Evolutionary conservation across 495 filamentous ascomycete genomes (phyloP), one percentile per base, ranked within the genome.

Genomic region (Recurvomyces mirabilis): DNA sequence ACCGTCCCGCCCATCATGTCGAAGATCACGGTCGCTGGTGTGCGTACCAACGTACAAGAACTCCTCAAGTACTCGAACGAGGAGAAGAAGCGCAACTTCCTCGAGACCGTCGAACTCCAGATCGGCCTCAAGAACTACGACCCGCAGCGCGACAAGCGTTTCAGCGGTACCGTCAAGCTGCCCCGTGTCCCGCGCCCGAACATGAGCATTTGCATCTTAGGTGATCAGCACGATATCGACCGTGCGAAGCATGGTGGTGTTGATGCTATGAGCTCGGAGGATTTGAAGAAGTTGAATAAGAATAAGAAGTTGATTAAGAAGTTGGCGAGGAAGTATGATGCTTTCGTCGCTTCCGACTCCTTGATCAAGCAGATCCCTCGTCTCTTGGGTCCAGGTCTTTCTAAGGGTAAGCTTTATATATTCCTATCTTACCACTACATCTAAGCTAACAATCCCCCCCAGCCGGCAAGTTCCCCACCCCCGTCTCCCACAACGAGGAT

Each of bases 291-390:
- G 81, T 83, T 98, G 54, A 98, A 98, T 80, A 98, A 96, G 84
- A 98, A 98, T 84, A 98, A 98, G 82, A 98, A 98, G 80, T 79
- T 98, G 58, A 95, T 98, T 81, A 98, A 98, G 84, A 98, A 96
- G 80, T 84, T 98, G 50, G 93, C 91, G 53, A 86, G 87, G 75
- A 96, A 96, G 75, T 96, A 98, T 79, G 93, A 98, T 72, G 89
- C 88, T 55, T 98, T 98, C 73, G 69, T 98, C 62, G 81, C 91
- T 63, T 95, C 88, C 63, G 91, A 98, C 60, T 69, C 80, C 62
- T 70, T 98, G 55, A 93, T 98, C 79, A 94, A 93, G 77, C 93
- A 96, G 78, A 96, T 98, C 60, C 91, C 91, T 53, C 91, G 91
- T 93, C 87, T 98, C 60, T 70, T 98, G 57, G 91, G 91, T 62